These are phyloP conservation scores for Phytophthora niederhauseri DNA, from an alignment of 352 stramenopile species.

Conservation along the genomic window DNA sequence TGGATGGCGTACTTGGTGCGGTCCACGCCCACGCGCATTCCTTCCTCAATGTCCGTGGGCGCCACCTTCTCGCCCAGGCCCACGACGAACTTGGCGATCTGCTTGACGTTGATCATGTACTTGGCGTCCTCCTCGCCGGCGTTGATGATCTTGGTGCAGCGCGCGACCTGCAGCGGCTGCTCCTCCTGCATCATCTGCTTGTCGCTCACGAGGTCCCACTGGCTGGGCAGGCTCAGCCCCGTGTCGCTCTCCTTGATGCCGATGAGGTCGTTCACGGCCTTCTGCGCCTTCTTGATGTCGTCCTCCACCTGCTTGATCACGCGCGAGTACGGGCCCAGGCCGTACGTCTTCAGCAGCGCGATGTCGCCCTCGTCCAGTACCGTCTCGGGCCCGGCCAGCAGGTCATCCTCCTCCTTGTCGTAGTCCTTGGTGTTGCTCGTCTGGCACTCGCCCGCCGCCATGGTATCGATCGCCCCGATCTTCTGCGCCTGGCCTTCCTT, in stretches of 20 bases:
- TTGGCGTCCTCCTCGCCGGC: slow-evolving; percentile 95
- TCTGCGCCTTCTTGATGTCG: slow-evolving; percentile 98
- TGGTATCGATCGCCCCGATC: slow-evolving; percentile 14
- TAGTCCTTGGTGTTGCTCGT: slow-evolving; percentile 97
- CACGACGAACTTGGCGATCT: slow-evolving; percentile 99
- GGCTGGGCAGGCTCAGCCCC: slow-evolving; percentile 96
- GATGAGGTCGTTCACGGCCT: slow-evolving; percentile 92
- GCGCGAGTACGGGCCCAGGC: slow-evolving; percentile 96
- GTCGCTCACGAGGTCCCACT: slow-evolving; percentile 99
- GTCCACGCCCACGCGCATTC: slow-evolving; percentile 99
- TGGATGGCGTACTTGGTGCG: slow-evolving; percentile 98
- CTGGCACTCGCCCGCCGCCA: slow-evolving; percentile 92
- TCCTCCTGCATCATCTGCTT: slow-evolving; percentile 99
- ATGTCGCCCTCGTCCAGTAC: slow-evolving; percentile 97
- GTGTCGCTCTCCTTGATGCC: slow-evolving; percentile 99
- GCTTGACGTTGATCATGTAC: slow-evolving; percentile 99
- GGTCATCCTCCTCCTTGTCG: slow-evolving; percentile 93
- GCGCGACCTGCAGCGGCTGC: slow-evolving; percentile 96
- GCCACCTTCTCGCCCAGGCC: slow-evolving; percentile 98
- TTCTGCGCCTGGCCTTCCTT: background rate
- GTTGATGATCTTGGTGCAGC: slow-evolving; percentile 97
- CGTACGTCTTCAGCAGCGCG: slow-evolving; percentile 99
- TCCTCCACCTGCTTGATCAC: slow-evolving; percentile 98
- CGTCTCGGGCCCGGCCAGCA: slow-evolving; percentile 76
- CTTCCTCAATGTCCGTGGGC: slow-evolving; percentile 99